Conservation (phyloP, 257 asterid genomes). For the Solanum infundibuliforme region DNA sequence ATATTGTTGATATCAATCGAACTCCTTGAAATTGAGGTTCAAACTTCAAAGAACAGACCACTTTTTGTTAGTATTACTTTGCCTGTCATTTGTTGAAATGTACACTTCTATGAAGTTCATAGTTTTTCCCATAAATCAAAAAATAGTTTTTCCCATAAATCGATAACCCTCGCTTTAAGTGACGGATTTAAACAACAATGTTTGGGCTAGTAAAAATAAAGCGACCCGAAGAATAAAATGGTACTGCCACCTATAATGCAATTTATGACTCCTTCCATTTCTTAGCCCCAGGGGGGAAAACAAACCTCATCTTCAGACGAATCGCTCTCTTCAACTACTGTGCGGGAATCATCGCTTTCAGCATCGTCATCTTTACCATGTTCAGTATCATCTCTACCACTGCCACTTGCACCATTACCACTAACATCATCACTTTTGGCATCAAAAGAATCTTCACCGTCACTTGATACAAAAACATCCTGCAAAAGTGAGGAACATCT, state of each 20-base stretch:
- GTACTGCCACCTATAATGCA: neutral
- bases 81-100: neutral
- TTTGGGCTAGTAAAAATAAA: neutral
- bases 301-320: slow-evolving; percentile 83
- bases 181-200: neutral
- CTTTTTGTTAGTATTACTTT: neutral
- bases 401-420: slow-evolving; percentile 4
- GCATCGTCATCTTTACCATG: slow-evolving; percentile 13
- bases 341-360: slow-evolving; percentile 36
- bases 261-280: neutral
- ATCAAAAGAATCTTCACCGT: slow-evolving; percentile 12
- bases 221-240: neutral
- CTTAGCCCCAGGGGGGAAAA: neutral
- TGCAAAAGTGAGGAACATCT: neutral
- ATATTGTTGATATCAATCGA: neutral
- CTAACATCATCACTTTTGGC: neutral
- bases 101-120: neutral
- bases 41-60: neutral
- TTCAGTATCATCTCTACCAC: slow-evolving; percentile 7
- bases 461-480: slow-evolving; percentile 38
- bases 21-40: neutral
- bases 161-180: neutral
- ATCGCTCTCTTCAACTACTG: slow-evolving; percentile 61
- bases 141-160: neutral
- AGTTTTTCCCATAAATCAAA: neutral